Percentiles rank a stretch among this genome's conserved stretches.
Conservation (phyloP, 148 eudicot species). For the Beta vulgaris region DNA sequence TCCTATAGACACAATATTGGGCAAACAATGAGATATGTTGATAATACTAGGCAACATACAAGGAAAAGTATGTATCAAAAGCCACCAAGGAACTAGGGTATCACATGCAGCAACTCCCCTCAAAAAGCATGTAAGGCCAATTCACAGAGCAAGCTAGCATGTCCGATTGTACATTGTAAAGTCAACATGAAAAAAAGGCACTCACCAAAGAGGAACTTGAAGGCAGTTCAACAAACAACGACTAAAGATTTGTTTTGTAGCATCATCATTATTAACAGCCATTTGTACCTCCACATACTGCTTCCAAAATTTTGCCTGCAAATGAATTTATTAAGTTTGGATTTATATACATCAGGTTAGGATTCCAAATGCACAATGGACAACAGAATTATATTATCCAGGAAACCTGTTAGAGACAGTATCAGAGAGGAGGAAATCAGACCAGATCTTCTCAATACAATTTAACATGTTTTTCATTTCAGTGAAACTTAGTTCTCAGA, state of each 20-base stretch:
- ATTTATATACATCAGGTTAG: not conserved
- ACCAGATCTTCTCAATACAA: not conserved
- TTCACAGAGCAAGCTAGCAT: not conserved
- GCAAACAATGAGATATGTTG: not conserved
- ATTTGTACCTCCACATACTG: slow-evolving; percentile 97
- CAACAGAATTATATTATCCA: not conserved
- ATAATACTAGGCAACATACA: not conserved
- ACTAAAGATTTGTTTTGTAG: slow-evolving; percentile 84
- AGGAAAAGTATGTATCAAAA: not conserved
- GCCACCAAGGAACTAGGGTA: slow-evolving; percentile 1
- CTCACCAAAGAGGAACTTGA: slow-evolving; percentile 90
- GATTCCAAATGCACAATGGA: not conserved
- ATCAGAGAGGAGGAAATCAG: not conserved
- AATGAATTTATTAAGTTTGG: not conserved
- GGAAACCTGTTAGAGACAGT: not conserved
- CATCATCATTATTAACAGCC: slow-evolving; percentile 90
- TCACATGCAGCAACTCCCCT: not conserved
- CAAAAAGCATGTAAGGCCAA: slow-evolving; percentile 2
- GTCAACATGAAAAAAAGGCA: slow-evolving; percentile 13
- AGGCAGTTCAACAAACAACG: slow-evolving; percentile 86
- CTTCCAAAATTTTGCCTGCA: slow-evolving; percentile 95
- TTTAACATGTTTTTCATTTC: not conserved
- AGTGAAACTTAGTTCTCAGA: too few species aligned
- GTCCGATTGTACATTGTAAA: not conserved
- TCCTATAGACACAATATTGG: slow-evolving; percentile 49